Evolutionary conservation across 257 asterid species (phyloP).

Genomic region (Paraleonurus japonicus): DNA sequence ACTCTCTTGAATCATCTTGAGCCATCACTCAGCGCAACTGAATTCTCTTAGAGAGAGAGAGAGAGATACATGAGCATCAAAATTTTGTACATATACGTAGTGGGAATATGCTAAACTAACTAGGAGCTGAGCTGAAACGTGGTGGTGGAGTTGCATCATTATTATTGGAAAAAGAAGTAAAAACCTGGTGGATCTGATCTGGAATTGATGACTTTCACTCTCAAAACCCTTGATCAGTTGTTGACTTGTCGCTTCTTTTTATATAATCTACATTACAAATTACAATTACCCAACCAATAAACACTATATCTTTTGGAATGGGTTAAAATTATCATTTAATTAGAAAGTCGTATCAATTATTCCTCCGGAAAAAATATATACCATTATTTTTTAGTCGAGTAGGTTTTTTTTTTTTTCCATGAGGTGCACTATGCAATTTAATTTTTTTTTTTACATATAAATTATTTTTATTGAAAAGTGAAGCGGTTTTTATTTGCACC

Average conservation of each 20-base stretch:
- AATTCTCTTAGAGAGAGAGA: neutral
- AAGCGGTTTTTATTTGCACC: too few species aligned
- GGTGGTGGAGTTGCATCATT: slow-evolving; percentile 25
- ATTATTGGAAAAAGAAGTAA: neutral
- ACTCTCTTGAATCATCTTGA: slow-evolving; percentile 19
- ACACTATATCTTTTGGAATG: neutral
- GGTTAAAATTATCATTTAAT: neutral
- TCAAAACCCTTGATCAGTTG: slow-evolving; percentile 13
- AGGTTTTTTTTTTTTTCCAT: too few species aligned
- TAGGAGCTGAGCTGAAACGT: neutral
- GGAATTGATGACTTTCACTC: slow-evolving; percentile 11
- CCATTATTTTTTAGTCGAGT: too few species aligned
- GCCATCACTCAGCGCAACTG: slow-evolving; percentile 18
- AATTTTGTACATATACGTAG: neutral
- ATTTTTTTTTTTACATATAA: too few species aligned
- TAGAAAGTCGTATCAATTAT: too few species aligned
- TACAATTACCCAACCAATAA: too few species aligned
- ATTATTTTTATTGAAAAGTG: too few species aligned
- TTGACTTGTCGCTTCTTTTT: slow-evolving; percentile 23
- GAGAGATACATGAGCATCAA: neutral
- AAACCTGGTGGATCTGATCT: slow-evolving; percentile 21
- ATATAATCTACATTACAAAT: neutral
- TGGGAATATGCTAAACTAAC: neutral
- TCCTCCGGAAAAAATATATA: too few species aligned
- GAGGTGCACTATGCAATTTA: too few species aligned